Conservation (phyloP, 2,329 filamentous ascomycete species). For the Exserohilum turcica region DNA sequence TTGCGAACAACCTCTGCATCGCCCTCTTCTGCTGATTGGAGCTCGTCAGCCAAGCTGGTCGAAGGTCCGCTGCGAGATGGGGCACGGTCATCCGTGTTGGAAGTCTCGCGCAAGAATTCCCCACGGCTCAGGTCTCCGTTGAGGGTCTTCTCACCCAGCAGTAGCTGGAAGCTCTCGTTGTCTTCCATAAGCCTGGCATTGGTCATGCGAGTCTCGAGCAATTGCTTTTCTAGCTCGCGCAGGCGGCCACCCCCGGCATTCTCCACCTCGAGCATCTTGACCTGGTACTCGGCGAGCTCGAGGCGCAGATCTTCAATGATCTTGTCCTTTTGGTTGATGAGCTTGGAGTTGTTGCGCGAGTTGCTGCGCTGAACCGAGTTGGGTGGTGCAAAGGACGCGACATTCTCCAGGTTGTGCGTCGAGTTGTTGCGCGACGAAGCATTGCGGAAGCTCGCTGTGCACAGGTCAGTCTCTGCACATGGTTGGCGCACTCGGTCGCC, state of each 20-base stretch:
- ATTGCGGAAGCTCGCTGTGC: conserved; percentile 49
- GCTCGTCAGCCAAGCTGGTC: conserved; percentile 73
- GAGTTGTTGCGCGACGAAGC: conserved; percentile 52
- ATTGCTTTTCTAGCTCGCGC: conserved; percentile 85
- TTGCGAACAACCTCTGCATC: conserved; percentile 61
- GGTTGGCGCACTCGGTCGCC: not conserved
- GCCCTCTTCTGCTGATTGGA: conserved; percentile 66
- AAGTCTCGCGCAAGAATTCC: conserved; percentile 70
- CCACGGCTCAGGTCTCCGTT: conserved; percentile 88
- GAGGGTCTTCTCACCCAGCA: conserved; percentile 92
- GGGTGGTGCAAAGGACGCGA: conserved; percentile 82
- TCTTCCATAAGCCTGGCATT: conserved; percentile 97
- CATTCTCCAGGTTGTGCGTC: conserved; percentile 75
- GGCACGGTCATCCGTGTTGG: conserved; percentile 39
- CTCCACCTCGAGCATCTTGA: conserved; percentile 92
- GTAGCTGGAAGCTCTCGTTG: conserved; percentile 95
- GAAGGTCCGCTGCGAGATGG: conserved; percentile 43
- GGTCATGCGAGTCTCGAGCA: conserved; percentile 92
- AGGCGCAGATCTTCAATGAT: conserved; percentile 90
- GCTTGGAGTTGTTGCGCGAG: conserved; percentile 84
- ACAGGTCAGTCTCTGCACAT: conserved; percentile 25
- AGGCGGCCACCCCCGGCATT: conserved; percentile 87
- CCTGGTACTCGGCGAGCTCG: conserved; percentile 92
- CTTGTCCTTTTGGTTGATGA: conserved; percentile 94
- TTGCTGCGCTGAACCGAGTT: conserved; percentile 85